Base-by-base conservation (phyloP, 768 basidiomycete genomes). In the Heimioporus sp. region DNA sequence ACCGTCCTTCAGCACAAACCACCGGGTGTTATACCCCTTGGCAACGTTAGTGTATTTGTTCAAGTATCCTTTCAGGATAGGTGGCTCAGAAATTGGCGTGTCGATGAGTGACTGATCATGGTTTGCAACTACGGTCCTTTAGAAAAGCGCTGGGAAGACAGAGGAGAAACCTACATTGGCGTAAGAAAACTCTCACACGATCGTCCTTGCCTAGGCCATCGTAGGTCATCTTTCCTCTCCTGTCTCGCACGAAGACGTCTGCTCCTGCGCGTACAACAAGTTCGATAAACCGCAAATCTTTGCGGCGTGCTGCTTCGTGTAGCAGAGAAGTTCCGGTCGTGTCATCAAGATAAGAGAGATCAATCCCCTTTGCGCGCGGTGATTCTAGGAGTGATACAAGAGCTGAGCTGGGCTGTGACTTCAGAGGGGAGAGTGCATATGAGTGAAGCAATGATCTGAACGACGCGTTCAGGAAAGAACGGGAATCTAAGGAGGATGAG, bases 41-140 rank as follows among this genome's bases (percentile, higher is more conserved):
- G 92, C 91, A 36, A 97, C 90, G 59, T 97, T 98, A 1, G 87
- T 85, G 64, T 94, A 97, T 67, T 98, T 98, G 68, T 90, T 92
- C 17, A 92, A 73, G 63, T 92, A 92, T 0, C 90, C 92, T 55
- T 81, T 84, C 50, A 91, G 68, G 3, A 76, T 67, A 0, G 87
- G 84, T 2, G 86, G 81, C 43, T 84, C 81, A 1, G 74, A 72
- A 8, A 68, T 58, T 1, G 77, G 70, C 9, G 71, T 64, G 5
- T 78, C 76, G 10, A 93, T 79, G 2, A 92, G 73, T 0, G 84
- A 82, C 36, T 82, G 82, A 59, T 94, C 90, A 37, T 86, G 87
- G 63, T 92, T 94, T 16, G 83, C 85, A 59, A 90, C 89, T 91
- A 60, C 2, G 16, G 5, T 31, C 11, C 10, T 36, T 57, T 36